A percentile compares a stretch with the other conserved stretches of the same genome.
phyloP scores from a whole-genome alignment of 1,139 yeast species.

The Hansenula lynferdii region DNA sequence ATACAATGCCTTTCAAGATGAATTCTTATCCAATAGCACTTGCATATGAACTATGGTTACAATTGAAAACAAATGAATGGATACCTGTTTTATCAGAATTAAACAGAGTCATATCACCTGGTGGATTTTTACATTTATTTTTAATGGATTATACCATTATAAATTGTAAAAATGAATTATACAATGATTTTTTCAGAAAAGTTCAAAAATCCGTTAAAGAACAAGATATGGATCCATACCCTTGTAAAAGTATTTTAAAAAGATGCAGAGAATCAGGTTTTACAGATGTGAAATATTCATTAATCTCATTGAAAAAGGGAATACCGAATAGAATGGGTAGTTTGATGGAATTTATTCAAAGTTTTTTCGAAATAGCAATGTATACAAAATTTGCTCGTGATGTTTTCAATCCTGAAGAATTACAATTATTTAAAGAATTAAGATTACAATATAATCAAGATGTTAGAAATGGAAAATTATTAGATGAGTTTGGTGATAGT shows the following conservation, averaged over 20 bases:
- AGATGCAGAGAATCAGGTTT: slow-evolving; percentile 28
- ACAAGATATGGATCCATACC: slow-evolving; percentile 28
- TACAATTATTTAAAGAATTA: slow-evolving; percentile 12
- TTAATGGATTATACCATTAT: slow-evolving; percentile 26
- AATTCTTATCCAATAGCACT: slow-evolving; percentile 28
- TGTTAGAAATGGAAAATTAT: slow-evolving; percentile 12
- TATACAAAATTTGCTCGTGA: slow-evolving; percentile 12
- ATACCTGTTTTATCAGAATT: slow-evolving; percentile 30
- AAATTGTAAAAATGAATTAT: slow-evolving; percentile 16
- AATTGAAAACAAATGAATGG: slow-evolving; percentile 28
- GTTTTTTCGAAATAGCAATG: slow-evolving; percentile 16
- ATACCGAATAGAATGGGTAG: slow-evolving; percentile 15
- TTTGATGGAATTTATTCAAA: slow-evolving; percentile 17
- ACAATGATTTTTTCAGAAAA: slow-evolving; percentile 21
- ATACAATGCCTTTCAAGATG: slow-evolving; percentile 29
- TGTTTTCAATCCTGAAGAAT: slow-evolving; percentile 10
- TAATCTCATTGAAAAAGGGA: slow-evolving; percentile 18
- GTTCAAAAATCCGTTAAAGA: slow-evolving; percentile 21
- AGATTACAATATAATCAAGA: slow-evolving; percentile 17
- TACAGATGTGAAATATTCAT: slow-evolving; percentile 19
- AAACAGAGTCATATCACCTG: slow-evolving; percentile 33
- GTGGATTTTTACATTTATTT: slow-evolving; percentile 33
- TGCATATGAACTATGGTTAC: slow-evolving; percentile 29
- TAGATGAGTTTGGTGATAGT: slow-evolving; percentile 19
- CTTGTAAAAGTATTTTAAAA: slow-evolving; percentile 22